Base-by-base conservation (phyloP, 2,329 filamentous ascomycete genomes). In the Dactylellina drechsleri region DNA sequence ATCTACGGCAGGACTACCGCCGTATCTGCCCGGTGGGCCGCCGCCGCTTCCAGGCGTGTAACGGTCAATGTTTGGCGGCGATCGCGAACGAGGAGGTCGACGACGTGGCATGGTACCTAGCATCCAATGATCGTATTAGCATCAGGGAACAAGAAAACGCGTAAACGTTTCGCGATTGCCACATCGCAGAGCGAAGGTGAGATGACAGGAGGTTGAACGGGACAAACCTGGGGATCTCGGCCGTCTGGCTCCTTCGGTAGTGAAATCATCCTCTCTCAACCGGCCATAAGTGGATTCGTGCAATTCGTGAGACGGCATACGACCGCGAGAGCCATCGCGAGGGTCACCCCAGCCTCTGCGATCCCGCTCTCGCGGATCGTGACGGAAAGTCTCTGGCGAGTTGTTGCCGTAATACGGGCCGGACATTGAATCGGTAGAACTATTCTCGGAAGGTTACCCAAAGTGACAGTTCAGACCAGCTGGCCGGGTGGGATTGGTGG, bases 31-130 rank as follows among this genome's bases (percentile, higher is more conserved):
- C 6, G 72, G 77, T 18, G 77, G 77, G 45, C 72, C 68, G 18
- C 60, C 68, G 2, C 68, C 72, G 16, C 65, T 90, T 16, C 91
- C 91, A 0, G 92, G 92, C 18, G 95, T 90, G 80, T 95, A 95
- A 78, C 92, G 89, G 81, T 96, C 92, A 77, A 96, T 95, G 71
- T 91, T 91, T 70, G 8, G 89, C 86, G 80, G 86, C 79, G 78
- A 92, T 81, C 79, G 76, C 20, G 79, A 79, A 54, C 79, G 78
- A 57, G 78, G 77, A 31, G 76, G 76, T 50, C 67, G 62, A 41
- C 74, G 75, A 52, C 77, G 78, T 67, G 77, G 77, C 52, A 77
- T 60, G 18, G 77, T 77, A 20, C 75, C 78, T 79, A 61, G 13
- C 28, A 43, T 58, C 62, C 65, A 16, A 18, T 18, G 2, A 52